Conservation (phyloP, 2,329 filamentous ascomycete genomes). For the Penicillium vulpinum region DNA sequence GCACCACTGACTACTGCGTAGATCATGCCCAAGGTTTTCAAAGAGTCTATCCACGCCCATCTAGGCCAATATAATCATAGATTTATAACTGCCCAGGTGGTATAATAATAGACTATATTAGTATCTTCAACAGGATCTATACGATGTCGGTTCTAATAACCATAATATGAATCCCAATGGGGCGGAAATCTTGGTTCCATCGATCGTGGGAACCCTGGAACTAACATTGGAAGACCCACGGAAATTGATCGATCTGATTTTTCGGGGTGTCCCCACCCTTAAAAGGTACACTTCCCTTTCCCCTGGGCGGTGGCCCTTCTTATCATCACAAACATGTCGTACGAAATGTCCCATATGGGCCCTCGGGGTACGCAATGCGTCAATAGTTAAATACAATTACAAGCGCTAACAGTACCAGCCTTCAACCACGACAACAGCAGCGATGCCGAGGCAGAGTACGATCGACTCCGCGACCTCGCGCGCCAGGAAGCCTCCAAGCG, state of each 20-base stretch:
- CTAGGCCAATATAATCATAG: not conserved
- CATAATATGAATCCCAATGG: not conserved
- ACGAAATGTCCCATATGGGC: slow-evolving; percentile 47
- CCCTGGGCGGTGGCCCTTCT: not conserved
- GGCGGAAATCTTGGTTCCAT: not conserved
- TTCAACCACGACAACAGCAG: slow-evolving; percentile 71
- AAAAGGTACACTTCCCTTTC: not conserved
- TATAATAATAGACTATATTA: no score
- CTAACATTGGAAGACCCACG: slow-evolving; percentile 12
- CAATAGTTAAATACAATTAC: not conserved
- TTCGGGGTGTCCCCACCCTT: slow-evolving; percentile 18
- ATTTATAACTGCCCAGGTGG: no score
- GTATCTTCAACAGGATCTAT: no score
- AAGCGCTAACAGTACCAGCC: slow-evolving; percentile 50
- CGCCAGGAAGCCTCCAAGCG: slow-evolving; percentile 78
- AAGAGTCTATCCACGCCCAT: not conserved
- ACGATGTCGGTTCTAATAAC: not conserved
- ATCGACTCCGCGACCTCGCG: slow-evolving; percentile 81
- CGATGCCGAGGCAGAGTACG: slow-evolving; percentile 81
- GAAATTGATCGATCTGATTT: slow-evolving; percentile 23
- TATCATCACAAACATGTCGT: slow-evolving; percentile 33
- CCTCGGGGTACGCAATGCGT: slow-evolving; percentile 34
- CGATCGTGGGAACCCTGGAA: not conserved
- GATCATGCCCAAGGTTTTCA: not conserved
- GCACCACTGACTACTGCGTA: no score